These are phyloP conservation scores for Coprinellus micaceus DNA, from an alignment of 768 basidiomycete species.

Conservation along the genomic window DNA sequence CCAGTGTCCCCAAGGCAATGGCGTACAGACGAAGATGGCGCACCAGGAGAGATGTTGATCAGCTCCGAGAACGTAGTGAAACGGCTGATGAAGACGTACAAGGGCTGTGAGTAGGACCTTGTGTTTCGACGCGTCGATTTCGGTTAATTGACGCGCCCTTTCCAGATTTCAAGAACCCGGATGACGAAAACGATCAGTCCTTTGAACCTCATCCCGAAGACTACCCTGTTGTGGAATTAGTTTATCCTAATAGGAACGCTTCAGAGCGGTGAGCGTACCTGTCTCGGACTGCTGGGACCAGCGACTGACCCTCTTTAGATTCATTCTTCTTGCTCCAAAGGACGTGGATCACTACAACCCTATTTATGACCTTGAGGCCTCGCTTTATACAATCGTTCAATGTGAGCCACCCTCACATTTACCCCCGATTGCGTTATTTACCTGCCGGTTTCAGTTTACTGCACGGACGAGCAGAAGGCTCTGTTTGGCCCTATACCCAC, in stretches of 20 bases:
- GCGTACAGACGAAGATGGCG: slow-evolving; percentile 48
- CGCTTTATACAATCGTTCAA: slow-evolving; percentile 69
- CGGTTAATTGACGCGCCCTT: slow-evolving; percentile 11
- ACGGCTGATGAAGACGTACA: slow-evolving; percentile 62
- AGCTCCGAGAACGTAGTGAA: slow-evolving; percentile 66
- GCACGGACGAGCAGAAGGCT: slow-evolving; percentile 60
- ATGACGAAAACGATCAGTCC: slow-evolving; percentile 56
- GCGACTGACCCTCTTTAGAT: slow-evolving; percentile 55
- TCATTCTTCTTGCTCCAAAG: slow-evolving; percentile 72
- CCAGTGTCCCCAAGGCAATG: slow-evolving; percentile 44
- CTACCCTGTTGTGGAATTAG: slow-evolving; percentile 67
- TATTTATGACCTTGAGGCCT: slow-evolving; percentile 71
- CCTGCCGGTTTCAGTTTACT: slow-evolving; percentile 45
- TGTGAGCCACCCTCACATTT: too few species aligned
- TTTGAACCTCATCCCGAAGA: slow-evolving; percentile 61
- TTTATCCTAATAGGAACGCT: slow-evolving; percentile 72
- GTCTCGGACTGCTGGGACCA: neutral
- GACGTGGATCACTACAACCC: slow-evolving; percentile 88
- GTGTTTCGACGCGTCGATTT: neutral
- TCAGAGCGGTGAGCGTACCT: slow-evolving; percentile 54
- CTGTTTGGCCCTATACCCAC: slow-evolving; percentile 66
- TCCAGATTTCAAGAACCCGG: slow-evolving; percentile 67
- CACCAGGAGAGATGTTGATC: slow-evolving; percentile 47
- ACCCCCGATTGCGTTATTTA: too few species aligned
- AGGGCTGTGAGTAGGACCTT: slow-evolving; percentile 51